Evolutionary conservation across 129 eudicot genomes (phyloP).

Genomic region (Helianthus tuberosus): DNA sequence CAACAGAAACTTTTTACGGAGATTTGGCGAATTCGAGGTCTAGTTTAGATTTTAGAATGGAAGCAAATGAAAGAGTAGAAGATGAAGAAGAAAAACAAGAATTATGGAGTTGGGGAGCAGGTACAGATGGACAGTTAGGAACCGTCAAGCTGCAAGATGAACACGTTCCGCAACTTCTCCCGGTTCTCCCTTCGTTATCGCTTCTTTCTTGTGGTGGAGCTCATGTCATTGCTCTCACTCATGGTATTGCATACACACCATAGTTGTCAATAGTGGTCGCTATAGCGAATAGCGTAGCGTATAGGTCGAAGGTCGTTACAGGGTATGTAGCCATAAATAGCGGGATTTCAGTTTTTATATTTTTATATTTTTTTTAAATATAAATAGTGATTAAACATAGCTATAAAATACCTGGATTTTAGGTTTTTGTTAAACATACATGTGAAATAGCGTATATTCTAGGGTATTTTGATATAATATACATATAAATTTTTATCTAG

Average conservation of each 20-base stretch:
- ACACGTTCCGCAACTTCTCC: constrained; percentile 62
- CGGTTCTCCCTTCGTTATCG: constrained; percentile 45
- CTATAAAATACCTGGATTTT: too few relatives aligned
- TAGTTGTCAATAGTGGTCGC: too few relatives aligned
- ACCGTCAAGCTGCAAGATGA: constrained; percentile 67
- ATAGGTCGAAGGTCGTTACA: too few relatives aligned
- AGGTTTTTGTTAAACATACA: too few relatives aligned
- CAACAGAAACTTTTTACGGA: background rate
- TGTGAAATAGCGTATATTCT: too few relatives aligned
- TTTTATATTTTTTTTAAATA: too few relatives aligned
- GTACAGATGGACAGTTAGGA: constrained; percentile 91
- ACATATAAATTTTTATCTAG: too few relatives aligned
- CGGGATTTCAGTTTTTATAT: too few relatives aligned
- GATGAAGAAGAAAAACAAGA: constrained; percentile 35
- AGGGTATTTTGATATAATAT: too few relatives aligned
- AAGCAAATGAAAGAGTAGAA: constrained; percentile 30
- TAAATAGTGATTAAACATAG: too few relatives aligned
- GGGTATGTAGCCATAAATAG: too few relatives aligned
- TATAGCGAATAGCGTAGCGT: too few relatives aligned
- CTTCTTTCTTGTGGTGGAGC: constrained; percentile 90
- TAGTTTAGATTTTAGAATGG: constrained; percentile 23
- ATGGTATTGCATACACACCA: constrained; percentile 35
- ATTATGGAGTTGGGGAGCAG: constrained; percentile 98
- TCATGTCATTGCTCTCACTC: constrained; percentile 79
- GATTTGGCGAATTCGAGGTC: background rate